phyloP scores from a whole-genome alignment of 192 early-diverging fungal genomes.

The Backusella australiensis region DNA sequence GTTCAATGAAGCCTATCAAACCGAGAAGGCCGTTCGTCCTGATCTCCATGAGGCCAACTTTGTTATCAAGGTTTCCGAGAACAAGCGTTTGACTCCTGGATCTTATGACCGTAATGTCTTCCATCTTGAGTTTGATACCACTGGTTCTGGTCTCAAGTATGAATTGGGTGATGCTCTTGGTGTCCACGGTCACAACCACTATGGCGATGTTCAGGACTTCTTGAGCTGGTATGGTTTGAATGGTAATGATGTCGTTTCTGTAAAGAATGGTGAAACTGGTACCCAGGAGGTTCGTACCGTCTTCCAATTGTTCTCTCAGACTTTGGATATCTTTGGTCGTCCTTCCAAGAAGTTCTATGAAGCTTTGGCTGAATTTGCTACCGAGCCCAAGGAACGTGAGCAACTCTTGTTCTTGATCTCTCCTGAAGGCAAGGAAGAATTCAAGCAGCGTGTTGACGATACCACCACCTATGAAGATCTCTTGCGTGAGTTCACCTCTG shows the following conservation, averaged over 20 bases:
- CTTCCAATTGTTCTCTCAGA: conserved; percentile 77
- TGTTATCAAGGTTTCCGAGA: conserved; percentile 66
- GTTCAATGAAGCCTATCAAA: conserved; percentile 69
- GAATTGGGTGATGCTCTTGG: conserved; percentile 93
- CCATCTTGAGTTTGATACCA: conserved; percentile 94
- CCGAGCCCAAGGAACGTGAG: conserved; percentile 64
- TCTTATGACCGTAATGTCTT: conserved; percentile 95
- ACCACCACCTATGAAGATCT: conserved; percentile 86
- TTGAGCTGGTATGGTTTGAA: conserved; percentile 71
- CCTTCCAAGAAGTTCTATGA: conserved; percentile 95
- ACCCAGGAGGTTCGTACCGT: conserved; percentile 70
- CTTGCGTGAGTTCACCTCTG: conserved; percentile 82
- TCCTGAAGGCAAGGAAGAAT: conserved; percentile 71
- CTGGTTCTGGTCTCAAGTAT: conserved; percentile 77
- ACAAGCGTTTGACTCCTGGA: conserved; percentile 81
- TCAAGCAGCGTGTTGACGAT: conserved; percentile 79
- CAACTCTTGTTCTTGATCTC: conserved; percentile 65
- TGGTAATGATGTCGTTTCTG: conserved; percentile 56
- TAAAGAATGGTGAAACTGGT: conserved; percentile 55
- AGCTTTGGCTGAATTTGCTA: conserved; percentile 67
- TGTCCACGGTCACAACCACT: conserved; percentile 89
- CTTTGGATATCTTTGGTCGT: conserved; percentile 90
- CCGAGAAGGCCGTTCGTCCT: conserved; percentile 51
- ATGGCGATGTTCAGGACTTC: conserved; percentile 68
- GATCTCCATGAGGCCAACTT: conserved; percentile 62